Evolutionary conservation across 1,284 basidiomycete genomes (phyloP).

Genomic region (Stereum hirsutum): DNA sequence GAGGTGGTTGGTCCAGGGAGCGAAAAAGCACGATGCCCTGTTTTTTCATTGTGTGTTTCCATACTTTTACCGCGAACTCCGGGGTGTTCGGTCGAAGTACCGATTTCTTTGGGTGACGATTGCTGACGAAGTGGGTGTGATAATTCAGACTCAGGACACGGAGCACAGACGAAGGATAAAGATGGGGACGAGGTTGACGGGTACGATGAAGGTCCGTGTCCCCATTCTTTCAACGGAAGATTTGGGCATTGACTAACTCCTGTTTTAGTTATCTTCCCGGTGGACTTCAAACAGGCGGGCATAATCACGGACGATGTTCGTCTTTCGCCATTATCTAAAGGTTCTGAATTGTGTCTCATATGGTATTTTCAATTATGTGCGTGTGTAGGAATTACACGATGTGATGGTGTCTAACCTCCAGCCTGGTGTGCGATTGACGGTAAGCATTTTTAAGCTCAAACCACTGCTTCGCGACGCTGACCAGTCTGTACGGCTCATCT

Average conservation of each 20-base stretch:
- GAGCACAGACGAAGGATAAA: constrained; percentile 66
- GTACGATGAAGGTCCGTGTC: constrained; percentile 53
- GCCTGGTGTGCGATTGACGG: background rate
- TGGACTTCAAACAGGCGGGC: constrained; percentile 64
- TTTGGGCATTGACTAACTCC: background rate
- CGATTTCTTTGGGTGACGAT: background rate
- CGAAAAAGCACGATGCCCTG: constrained; percentile 70
- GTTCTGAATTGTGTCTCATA: background rate
- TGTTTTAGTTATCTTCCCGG: constrained; percentile 43
- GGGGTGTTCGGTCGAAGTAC: constrained; percentile 81
- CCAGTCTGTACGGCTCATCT: too few species aligned
- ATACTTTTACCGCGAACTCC: constrained; percentile 58
- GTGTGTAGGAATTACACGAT: constrained; percentile 49
- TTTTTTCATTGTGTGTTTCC: constrained; percentile 81
- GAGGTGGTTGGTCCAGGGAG: constrained; percentile 79
- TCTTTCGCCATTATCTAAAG: too few species aligned
- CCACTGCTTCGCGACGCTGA: constrained; percentile 54
- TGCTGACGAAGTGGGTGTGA: background rate
- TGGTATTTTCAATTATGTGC: too few species aligned
- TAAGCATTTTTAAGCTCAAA: constrained; percentile 34
- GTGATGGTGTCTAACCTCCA: constrained; percentile 36
- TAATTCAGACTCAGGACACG: constrained; percentile 68
- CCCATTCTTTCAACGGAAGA: background rate
- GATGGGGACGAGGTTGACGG: constrained; percentile 64
- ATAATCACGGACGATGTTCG: constrained; percentile 74